Conservation (phyloP, 2,329 filamentous ascomycete genomes). For the Monosporascus sp. region DNA sequence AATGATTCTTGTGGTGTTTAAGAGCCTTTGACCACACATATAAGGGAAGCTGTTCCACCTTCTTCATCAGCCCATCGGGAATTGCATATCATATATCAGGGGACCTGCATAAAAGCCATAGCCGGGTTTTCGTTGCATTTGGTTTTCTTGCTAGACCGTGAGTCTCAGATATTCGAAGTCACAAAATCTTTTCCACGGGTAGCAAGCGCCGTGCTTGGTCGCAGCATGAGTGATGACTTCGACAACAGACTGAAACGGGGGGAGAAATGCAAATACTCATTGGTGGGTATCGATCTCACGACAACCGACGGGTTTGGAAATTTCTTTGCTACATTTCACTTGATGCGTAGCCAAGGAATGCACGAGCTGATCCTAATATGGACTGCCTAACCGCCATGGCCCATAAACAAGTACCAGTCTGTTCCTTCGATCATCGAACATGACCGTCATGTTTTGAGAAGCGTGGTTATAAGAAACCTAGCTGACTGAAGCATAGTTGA, state of each 20-base stretch:
- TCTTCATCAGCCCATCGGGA: too few species aligned
- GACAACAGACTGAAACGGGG: neutral
- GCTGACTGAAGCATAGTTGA: too few species aligned
- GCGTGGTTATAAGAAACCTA: too few species aligned
- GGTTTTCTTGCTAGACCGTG: too few species aligned
- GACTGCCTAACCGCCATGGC: neutral
- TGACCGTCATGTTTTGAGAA: too few species aligned
- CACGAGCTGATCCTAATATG: neutral
- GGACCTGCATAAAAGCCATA: too few species aligned
- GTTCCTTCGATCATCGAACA: too few species aligned
- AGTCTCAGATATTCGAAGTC: too few species aligned
- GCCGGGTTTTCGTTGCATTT: too few species aligned
- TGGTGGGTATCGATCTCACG: neutral
- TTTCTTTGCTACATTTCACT: neutral
- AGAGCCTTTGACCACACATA: neutral
- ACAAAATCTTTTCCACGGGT: neutral
- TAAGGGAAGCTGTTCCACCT: too few species aligned
- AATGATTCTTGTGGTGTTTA: neutral
- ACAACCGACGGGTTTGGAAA: neutral
- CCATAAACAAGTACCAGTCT: too few species aligned
- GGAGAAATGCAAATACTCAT: neutral
- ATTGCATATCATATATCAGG: too few species aligned
- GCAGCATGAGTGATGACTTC: neutral
- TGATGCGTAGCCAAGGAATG: neutral
- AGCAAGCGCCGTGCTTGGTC: neutral